phyloP scores from a whole-genome alignment of 768 basidiomycete species.

The Auricularia sp. region DNA sequence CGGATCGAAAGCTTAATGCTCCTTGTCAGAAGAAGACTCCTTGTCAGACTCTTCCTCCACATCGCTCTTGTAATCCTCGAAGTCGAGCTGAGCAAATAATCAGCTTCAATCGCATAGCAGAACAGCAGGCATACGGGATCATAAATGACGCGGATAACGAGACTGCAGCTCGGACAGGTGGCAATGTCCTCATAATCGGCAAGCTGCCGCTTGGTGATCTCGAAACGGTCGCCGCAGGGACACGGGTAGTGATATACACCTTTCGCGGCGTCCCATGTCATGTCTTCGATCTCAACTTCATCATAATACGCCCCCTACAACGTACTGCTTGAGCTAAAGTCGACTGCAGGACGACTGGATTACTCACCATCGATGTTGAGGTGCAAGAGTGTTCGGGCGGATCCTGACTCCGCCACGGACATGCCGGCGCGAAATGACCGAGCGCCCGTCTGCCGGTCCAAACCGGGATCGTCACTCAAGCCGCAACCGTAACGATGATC shows the following conservation, averaged over 20 bases:
- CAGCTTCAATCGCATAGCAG: background rate
- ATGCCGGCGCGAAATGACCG: background rate
- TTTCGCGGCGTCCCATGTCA: constrained; percentile 78
- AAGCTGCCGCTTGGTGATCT: constrained; percentile 80
- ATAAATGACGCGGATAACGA: constrained; percentile 85
- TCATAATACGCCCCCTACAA: constrained; percentile 75
- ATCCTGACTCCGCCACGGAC: background rate
- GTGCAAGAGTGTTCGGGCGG: background rate
- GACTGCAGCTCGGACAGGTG: constrained; percentile 90
- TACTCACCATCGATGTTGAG: background rate
- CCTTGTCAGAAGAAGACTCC: background rate
- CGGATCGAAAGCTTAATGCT: background rate
- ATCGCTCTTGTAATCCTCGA: background rate
- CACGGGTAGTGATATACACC: constrained; percentile 92
- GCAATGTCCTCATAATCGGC: constrained; percentile 88
- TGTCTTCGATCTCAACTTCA: constrained; percentile 95
- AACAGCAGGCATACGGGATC: constrained; percentile 64
- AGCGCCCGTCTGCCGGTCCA: background rate
- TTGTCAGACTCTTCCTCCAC: background rate
- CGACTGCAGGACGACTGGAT: background rate
- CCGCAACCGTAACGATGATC: no score
- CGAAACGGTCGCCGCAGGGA: constrained; percentile 96
- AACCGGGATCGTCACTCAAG: background rate
- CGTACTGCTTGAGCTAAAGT: background rate
- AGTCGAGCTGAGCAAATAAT: background rate